Base-by-base conservation (phyloP, 352 stramenopile genomes). In the Globisporangium echinulatum region DNA sequence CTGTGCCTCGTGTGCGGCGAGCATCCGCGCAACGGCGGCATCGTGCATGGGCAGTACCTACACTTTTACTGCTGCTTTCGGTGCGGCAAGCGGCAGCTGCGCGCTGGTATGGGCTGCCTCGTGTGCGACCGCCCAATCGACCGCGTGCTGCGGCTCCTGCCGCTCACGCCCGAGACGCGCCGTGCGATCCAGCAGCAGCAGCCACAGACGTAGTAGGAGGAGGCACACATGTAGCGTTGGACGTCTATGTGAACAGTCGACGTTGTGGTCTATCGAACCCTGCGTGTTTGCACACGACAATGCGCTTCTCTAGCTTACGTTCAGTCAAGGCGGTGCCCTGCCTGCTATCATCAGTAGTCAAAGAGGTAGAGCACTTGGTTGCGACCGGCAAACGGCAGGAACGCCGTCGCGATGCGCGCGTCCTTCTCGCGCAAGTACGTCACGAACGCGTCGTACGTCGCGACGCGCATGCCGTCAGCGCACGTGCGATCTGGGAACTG, bases 361-460 rank as follows among this genome's bases (percentile, higher is more conserved):
- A 92, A 84, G 43, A 92, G 64, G 52, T 86, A 96, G 40, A 96
- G 57, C 49, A 96, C 86, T 58, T 91, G 82, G 64, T 96, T 96
- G 17, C 84, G 80, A 13, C 88, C 88, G 25, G 79, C 76, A 64
- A 95, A 94, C 1, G 82, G 77, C 25, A 96, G 63, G 53, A 90
- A 92, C 8, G 68, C 72, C 6, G 48, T 77, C 25, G 75, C 68
- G 66, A 96, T 87, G 33, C 63, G 70, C 7, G 72, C 52, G 56
- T 94, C 68, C 56, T 97, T 97, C 54, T 88, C 79, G 49, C 77
- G 61, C 25, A 97, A 64, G 62, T 96, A 96, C 48, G 58, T 65
- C 36, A 96, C 74, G 46, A 97, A 87, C 19, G 84, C 68, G 13
- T 92, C 78, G 67, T 96, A 94, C 7, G 73, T 92, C 33, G 82